These are phyloP conservation scores for Pythium brassicae DNA, from an alignment of 352 stramenopile genomes.

Conservation along the genomic window DNA sequence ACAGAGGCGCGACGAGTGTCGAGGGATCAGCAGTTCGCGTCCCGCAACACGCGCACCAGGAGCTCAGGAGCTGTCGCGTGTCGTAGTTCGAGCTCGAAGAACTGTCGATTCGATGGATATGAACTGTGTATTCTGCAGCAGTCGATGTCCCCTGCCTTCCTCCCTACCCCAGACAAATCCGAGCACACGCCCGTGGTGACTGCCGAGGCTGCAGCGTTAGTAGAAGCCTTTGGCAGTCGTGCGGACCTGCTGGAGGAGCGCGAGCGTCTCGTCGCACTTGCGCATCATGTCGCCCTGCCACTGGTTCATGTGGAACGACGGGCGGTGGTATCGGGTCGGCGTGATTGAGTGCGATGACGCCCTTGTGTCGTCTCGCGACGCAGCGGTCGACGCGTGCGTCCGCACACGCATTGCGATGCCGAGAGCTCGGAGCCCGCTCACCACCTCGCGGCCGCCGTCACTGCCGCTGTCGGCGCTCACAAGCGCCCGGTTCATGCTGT, in stretches of 20 bases:
- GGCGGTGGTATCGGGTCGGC: not conserved
- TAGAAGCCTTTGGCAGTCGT: slow-evolving; percentile 1
- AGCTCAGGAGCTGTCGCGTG: not conserved
- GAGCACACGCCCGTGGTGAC: too few relatives aligned
- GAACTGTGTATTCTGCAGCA: not conserved
- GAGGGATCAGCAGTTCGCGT: not conserved
- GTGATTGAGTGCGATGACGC: not conserved
- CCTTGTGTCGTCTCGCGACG: not conserved
- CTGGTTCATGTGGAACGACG: slow-evolving; percentile 6
- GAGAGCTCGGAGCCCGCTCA: not conserved
- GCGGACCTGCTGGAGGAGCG: slow-evolving; percentile 42
- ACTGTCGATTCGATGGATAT: not conserved
- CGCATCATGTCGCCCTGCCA: slow-evolving; percentile 42
- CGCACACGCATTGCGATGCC: slow-evolving; percentile 1
- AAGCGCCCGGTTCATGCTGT: not conserved
- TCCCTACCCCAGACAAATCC: not conserved
- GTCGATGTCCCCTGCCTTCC: not conserved
- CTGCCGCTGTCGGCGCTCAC: not conserved
- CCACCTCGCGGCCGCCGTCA: slow-evolving; percentile 1
- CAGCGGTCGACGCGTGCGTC: not conserved
- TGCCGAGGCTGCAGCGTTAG: too few relatives aligned
- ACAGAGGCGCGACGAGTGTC: not conserved
- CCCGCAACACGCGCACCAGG: too few relatives aligned
- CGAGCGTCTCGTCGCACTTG: slow-evolving; percentile 37
- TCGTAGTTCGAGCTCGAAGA: not conserved